These are phyloP conservation scores for Chaetomium sp. DNA, from an alignment of 2,329 filamentous ascomycete species.

Conservation along the genomic window DNA sequence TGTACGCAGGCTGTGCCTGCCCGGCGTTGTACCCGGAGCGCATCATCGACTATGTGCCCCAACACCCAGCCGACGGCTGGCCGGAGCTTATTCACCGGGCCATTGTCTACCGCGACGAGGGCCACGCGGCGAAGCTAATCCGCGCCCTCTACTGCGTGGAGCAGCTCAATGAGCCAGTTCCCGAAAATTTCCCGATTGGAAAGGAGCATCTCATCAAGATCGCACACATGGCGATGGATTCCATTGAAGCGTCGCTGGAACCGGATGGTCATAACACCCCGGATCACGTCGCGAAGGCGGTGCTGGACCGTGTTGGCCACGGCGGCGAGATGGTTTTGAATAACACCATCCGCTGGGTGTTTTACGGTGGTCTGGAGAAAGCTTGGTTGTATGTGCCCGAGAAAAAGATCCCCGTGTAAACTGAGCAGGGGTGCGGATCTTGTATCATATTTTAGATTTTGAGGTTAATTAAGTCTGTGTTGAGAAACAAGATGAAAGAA, in stretches of 20 bases:
- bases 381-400: not conserved
- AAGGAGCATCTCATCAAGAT: slow-evolving; percentile 6
- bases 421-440: too few relatives aligned
- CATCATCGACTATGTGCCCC: slow-evolving; percentile 1
- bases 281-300: not conserved
- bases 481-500: too few relatives aligned
- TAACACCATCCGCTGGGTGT: not conserved
- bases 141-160: slow-evolving; percentile 1
- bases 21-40: slow-evolving; percentile 6
- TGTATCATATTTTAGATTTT: too few relatives aligned
- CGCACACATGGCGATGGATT: slow-evolving; percentile 8
- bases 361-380: not conserved
- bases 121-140: slow-evolving; percentile 1
- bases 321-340: not conserved
- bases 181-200: not conserved
- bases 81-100: slow-evolving; percentile 2
- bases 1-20: slow-evolving; percentile 5
- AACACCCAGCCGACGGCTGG: slow-evolving; percentile 4
- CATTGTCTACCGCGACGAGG: slow-evolving; percentile 2
- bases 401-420: too few relatives aligned
- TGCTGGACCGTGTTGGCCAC: not conserved
- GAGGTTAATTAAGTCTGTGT: too few relatives aligned
- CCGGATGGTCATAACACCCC: not conserved
- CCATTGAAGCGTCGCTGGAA: not conserved
- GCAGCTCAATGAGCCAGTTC: not conserved